Base-by-base conservation (phyloP, 2,329 filamentous ascomycete genomes). In the Furcasterigmium sp. region DNA sequence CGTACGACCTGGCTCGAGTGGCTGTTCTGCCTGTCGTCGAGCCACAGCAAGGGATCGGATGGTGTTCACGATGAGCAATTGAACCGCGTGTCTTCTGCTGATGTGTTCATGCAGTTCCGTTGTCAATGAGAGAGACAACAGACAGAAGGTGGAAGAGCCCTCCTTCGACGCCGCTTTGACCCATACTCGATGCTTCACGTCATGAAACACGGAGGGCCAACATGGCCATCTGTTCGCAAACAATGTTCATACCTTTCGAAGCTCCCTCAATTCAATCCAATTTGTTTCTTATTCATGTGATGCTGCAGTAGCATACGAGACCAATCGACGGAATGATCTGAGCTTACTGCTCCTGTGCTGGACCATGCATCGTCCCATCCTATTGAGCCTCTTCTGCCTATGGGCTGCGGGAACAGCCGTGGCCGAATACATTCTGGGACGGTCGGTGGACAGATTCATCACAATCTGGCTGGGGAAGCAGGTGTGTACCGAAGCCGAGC, bases 401-500 rank as follows among this genome's bases (percentile, higher is more conserved):
- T 35, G 15, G 5, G 10, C 32, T 10, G 15, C n/a, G n/a, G 7
- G n/a, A 18, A 8, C 15, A 10, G 32, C 32, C 28, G 38, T 17
- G 21, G 46, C 46, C 39, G 41, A 34, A 35, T 29, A 46, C 37
- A 46, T 68, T 21, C 56, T 57, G 5, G 64, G 65, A 34, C 61
- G 54, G 48, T 59, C 55, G 13, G 69, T 69, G 47, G 66, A 70
- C 52, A 56, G 65, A 29, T 62, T 69, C 40, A 68, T 69, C 42
- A 68, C 63, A 30, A 67, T 70, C 39, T 70, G 65, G 65, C 61
- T 70, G 19, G 67, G 68, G 55, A 69, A 69, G 46, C 63, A 68
- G 58, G 67, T 64, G 28, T 3, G 32, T 25, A 26, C 23, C 23
- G 23, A 26, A 11, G 23, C 23, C 23, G 23, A 26, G 11, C 23